Evolutionary conservation across 2,329 filamentous ascomycete genomes (phyloP).

Genomic region (Arthroderma sp.): DNA sequence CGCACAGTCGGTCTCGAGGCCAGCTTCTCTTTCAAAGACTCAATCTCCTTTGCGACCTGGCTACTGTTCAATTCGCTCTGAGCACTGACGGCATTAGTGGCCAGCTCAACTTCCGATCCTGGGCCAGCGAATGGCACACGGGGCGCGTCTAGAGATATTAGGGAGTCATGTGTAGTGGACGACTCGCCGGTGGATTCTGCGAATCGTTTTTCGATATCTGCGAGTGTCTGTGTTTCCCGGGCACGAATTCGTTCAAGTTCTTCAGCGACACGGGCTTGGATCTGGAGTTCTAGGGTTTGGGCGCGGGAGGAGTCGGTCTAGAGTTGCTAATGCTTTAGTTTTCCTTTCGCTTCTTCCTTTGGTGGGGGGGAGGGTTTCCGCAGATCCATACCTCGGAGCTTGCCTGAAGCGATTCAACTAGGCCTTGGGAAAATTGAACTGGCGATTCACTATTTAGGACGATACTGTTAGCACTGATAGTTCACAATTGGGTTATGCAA

Average conservation of each 20-base stretch:
- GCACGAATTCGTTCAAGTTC: slow-evolving; percentile 72
- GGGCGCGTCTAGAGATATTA: slow-evolving; percentile 24
- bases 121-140: slow-evolving; percentile 29
- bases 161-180: slow-evolving; percentile 11
- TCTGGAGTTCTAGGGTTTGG: slow-evolving; percentile 69
- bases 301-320: slow-evolving; percentile 82
- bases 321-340: slow-evolving; percentile 1
- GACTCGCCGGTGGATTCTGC: slow-evolving; percentile 18
- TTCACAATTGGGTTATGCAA: not conserved
- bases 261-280: slow-evolving; percentile 72
- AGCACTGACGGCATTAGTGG: slow-evolving; percentile 3
- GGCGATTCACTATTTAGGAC: slow-evolving; percentile 42
- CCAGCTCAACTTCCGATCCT: slow-evolving; percentile 4
- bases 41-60: slow-evolving; percentile 45
- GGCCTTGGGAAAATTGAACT: slow-evolving; percentile 62
- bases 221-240: slow-evolving; percentile 55
- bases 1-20: slow-evolving; percentile 47
- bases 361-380: slow-evolving; percentile 1
- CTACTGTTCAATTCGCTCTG: slow-evolving; percentile 29
- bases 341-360: not conserved
- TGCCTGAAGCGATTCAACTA: slow-evolving; percentile 70
- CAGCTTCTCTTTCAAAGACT: slow-evolving; percentile 44
- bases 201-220: slow-evolving; percentile 52
- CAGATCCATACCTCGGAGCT: slow-evolving; percentile 59
- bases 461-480: slow-evolving; percentile 12